phyloP scores from a whole-genome alignment of 108 stramenopile species.

The Fistulifera pelliculosa region DNA sequence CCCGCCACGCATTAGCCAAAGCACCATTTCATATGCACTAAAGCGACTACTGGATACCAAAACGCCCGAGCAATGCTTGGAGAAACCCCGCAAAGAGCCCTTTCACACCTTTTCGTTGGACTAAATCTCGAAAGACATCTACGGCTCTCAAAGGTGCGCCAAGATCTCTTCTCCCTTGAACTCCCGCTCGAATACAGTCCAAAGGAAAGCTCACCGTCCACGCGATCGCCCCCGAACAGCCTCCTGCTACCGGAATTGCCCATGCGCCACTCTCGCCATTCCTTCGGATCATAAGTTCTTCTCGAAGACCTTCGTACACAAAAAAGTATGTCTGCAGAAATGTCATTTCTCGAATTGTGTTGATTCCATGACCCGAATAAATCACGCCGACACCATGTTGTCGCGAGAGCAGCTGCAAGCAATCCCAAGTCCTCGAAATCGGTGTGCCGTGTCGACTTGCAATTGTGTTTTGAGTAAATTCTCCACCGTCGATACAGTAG shows the following conservation, averaged over 20 bases:
- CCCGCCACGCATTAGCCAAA: conserved; percentile 56
- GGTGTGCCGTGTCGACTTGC: conserved; percentile 37
- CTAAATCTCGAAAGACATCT: conserved; percentile 30
- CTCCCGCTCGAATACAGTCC: conserved; percentile 82
- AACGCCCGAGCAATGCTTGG: conserved; percentile 81
- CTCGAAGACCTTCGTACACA: conserved; percentile 76
- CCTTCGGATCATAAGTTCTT: conserved; percentile 9
- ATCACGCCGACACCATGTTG: conserved; percentile 48
- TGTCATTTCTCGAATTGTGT: conserved; percentile 71
- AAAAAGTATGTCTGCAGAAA: conserved; percentile 85
- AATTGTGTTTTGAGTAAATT: conserved; percentile 73
- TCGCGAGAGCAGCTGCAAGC: conserved; percentile 43
- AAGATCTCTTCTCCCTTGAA: conserved; percentile 53
- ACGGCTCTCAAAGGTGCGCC: conserved; percentile 33
- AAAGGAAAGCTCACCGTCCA: conserved; percentile 87
- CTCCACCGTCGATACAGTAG: conserved; percentile 74
- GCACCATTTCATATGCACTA: conserved; percentile 79
- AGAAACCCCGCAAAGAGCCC: conserved; percentile 83
- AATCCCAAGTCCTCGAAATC: conserved; percentile 54
- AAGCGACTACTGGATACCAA: conserved; percentile 84
- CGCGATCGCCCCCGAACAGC: conserved; percentile 70
- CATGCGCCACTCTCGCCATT: conserved; percentile 5
- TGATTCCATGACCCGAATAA: conserved; percentile 79
- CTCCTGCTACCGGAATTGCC: conserved; percentile 80
- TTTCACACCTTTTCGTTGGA: conserved; percentile 50